phyloP scores from a whole-genome alignment of 1,284 basidiomycete species.

The Pulveroboletus sp. region DNA sequence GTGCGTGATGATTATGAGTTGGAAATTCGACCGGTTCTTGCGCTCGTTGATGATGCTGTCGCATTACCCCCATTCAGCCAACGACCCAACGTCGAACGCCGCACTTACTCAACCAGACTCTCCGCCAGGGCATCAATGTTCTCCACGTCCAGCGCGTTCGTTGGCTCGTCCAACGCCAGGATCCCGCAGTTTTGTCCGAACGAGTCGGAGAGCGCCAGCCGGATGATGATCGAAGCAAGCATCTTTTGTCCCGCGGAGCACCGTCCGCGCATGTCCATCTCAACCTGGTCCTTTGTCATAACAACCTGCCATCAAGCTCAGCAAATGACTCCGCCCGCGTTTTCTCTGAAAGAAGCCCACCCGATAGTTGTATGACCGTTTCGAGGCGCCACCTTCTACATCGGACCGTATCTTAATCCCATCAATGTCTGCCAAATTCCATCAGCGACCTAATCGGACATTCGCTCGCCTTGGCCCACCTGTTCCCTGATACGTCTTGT shows the following conservation, averaged over 20 bases:
- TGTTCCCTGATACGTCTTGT: constrained; percentile 98
- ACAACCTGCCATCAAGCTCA: constrained; percentile 66
- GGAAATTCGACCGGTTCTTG: constrained; percentile 88
- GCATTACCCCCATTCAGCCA: neutral
- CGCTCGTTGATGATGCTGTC: constrained; percentile 91
- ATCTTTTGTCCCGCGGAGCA: constrained; percentile 99
- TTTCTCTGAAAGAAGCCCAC: constrained; percentile 47
- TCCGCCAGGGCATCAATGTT: constrained; percentile 94
- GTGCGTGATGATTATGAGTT: constrained; percentile 96
- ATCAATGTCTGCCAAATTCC: constrained; percentile 78
- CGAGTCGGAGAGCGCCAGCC: constrained; percentile 95
- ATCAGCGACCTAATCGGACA: constrained; percentile 23
- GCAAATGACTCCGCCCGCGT: constrained; percentile 16
- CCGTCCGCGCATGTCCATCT: constrained; percentile 99
- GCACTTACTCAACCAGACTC: constrained; percentile 85
- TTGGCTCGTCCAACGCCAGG: constrained; percentile 96
- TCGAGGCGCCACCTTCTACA: constrained; percentile 81
- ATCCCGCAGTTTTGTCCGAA: constrained; percentile 98
- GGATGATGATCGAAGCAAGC: constrained; percentile 98
- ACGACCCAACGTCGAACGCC: neutral
- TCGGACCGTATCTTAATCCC: constrained; percentile 96
- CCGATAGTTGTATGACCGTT: constrained; percentile 97
- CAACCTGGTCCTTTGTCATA: constrained; percentile 98
- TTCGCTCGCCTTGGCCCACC: constrained; percentile 49
- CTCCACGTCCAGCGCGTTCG: constrained; percentile 95